Conservation (phyloP, 805 yeast genomes). For the Candida pseudoglaebosa region DNA sequence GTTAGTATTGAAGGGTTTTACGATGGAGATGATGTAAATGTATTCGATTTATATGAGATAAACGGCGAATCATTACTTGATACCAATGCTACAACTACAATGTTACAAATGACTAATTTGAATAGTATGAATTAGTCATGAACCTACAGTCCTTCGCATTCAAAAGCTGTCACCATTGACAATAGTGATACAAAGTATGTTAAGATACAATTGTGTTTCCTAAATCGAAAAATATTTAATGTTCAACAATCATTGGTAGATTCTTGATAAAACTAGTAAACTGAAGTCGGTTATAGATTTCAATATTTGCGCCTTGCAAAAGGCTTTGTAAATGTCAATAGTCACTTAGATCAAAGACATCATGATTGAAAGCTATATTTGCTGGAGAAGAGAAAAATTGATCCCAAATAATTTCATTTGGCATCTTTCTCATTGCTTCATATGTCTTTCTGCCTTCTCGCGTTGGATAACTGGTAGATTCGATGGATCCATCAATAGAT, state of each 20-base stretch:
- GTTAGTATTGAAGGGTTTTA: conserved; percentile 28
- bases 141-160: too few species aligned
- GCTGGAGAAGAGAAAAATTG: conserved; percentile 44
- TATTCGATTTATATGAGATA: conserved; percentile 19
- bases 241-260: too few species aligned
- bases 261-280: too few species aligned
- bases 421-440: conserved; percentile 60
- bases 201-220: too few species aligned
- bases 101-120: conserved; percentile 6
- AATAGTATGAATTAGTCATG: conserved; percentile 2
- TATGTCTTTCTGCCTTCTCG: conserved; percentile 53
- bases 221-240: too few species aligned
- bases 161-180: too few species aligned
- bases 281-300: too few species aligned
- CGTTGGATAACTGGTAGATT: conserved; percentile 12
- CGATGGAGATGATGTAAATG: conserved; percentile 23
- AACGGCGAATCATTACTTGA: conserved; percentile 9
- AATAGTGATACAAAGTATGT: too few species aligned
- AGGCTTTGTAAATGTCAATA: too few species aligned
- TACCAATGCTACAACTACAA: neutral
- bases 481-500: neutral
- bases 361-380: neutral
- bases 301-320: too few species aligned
- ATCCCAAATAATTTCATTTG: conserved; percentile 67
- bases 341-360: too few species aligned